phyloP scores from a whole-genome alignment of 2,329 filamentous ascomycete genomes.

The Kalmusia sp. region DNA sequence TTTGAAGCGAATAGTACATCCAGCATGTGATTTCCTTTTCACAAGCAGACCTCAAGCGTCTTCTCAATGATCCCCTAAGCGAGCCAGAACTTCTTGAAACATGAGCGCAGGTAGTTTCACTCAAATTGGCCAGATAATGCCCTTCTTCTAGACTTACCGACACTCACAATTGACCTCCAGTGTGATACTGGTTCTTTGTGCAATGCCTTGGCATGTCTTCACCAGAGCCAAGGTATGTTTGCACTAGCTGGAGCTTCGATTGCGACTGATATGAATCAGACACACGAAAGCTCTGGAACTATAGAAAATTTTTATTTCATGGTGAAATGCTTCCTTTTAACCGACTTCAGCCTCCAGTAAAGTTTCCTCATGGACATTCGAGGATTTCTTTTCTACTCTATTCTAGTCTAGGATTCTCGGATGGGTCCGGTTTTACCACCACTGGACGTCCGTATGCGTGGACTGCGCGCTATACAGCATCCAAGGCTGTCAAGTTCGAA shows the following conservation, averaged over 20 bases:
- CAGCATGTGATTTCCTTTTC: conserved; percentile 18
- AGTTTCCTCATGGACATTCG: neutral
- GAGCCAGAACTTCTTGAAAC: conserved; percentile 9
- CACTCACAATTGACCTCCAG: conserved; percentile 24
- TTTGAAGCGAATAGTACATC: conserved; percentile 10
- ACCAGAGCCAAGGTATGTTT: conserved; percentile 17
- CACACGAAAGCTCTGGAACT: conserved; percentile 29
- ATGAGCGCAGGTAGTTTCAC: neutral
- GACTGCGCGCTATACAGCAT: conserved; percentile 23
- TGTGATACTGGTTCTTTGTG: conserved; percentile 20
- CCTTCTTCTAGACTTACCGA: conserved; percentile 7
- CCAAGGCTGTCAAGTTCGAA: conserved; percentile 18
- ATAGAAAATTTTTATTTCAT: conserved; percentile 25
- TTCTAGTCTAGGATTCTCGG: conserved; percentile 25
- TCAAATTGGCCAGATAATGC: neutral
- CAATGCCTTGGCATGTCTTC: conserved; percentile 24
- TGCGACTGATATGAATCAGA: neutral
- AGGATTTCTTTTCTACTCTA: too few species aligned
- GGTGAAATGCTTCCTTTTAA: conserved; percentile 22
- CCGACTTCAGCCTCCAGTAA: conserved; percentile 26
- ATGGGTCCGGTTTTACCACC: conserved; percentile 20
- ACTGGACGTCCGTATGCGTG: conserved; percentile 18
- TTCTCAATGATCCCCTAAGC: neutral
- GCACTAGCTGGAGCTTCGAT: neutral
- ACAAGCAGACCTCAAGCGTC: conserved; percentile 15